phyloP scores from a whole-genome alignment of 768 basidiomycete species.

The Rubroboletus pulcherrimus region DNA sequence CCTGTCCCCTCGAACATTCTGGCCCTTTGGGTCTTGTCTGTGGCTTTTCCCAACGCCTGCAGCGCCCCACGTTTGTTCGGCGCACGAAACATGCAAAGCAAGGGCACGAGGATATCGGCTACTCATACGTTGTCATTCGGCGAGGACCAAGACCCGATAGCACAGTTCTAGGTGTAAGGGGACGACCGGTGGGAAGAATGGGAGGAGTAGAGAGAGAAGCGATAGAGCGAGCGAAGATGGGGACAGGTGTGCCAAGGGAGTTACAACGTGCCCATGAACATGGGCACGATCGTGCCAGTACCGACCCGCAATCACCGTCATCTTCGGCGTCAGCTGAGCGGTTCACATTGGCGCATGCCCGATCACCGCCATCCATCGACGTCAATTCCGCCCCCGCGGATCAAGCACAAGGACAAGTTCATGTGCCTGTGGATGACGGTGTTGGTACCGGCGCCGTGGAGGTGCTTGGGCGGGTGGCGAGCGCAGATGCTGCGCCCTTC shows the following conservation, averaged over 20 bases:
- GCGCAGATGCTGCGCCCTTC: conserved; percentile 16
- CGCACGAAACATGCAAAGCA: conserved; percentile 80
- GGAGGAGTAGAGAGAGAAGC: conserved; percentile 30
- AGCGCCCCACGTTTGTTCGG: conserved; percentile 81
- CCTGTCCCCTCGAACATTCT: conserved; percentile 72
- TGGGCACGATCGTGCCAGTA: conserved; percentile 8
- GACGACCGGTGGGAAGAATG: conserved; percentile 24
- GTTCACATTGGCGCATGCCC: conserved; percentile 9
- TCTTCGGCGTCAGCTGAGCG: conserved; percentile 12
- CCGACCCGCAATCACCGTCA: conserved; percentile 28
- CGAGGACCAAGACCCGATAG: conserved; percentile 65
- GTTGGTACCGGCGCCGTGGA: conserved; percentile 17
- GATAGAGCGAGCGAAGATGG: conserved; percentile 24
- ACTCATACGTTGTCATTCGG: conserved; percentile 87
- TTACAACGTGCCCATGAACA: conserved; percentile 21
- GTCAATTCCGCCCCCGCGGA: conserved; percentile 24
- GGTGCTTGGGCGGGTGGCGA: conserved; percentile 14
- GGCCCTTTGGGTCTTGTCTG: conserved; percentile 58
- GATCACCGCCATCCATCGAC: conserved; percentile 13
- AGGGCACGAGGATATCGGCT: conserved; percentile 84
- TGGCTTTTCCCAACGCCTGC: conserved; percentile 83
- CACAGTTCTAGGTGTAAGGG: conserved; percentile 1
- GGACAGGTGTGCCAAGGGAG: conserved; percentile 22
- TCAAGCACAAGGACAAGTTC: conserved; percentile 7
- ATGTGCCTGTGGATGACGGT: conserved; percentile 19